These are phyloP conservation scores for Alternaria panax DNA, from an alignment of 2,329 filamentous ascomycete genomes.

Conservation along the genomic window DNA sequence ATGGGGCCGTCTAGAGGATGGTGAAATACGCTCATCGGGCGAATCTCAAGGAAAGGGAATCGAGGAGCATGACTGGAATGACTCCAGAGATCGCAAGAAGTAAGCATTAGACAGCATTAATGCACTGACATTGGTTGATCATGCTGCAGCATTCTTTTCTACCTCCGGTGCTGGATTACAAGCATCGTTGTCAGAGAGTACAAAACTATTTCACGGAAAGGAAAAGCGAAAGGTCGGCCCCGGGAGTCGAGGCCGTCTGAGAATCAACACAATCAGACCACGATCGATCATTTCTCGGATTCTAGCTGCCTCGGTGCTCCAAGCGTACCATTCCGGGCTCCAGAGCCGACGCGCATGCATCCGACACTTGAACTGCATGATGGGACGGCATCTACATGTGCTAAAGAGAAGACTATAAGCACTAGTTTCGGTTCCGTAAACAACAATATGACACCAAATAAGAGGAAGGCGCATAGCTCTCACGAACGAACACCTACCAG, in stretches of 20 bases:
- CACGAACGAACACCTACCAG: conserved; percentile 5
- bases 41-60: conserved; percentile 2
- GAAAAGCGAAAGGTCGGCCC: conserved; percentile 6
- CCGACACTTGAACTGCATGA: background rate
- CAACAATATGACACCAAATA: conserved; percentile 2
- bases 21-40: background rate
- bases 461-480: conserved; percentile 14
- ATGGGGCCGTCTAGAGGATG: conserved; percentile 13
- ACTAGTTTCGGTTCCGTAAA: background rate
- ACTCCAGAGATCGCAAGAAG: conserved; percentile 3
- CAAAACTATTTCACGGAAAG: conserved; percentile 9
- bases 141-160: conserved; percentile 12
- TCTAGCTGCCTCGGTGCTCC: background rate
- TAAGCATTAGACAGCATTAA: background rate
- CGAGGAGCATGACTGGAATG: conserved; percentile 15
- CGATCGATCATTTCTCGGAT: background rate
- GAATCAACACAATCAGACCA: background rate
- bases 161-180: conserved; percentile 24
- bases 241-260: background rate
- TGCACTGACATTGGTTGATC: background rate
- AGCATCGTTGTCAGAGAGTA: conserved; percentile 4
- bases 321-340: background rate
- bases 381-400: background rate
- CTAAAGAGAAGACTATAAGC: background rate
- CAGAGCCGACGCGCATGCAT: conserved; percentile 3